Evolutionary conservation across 2,329 filamentous ascomycete genomes (phyloP).

Genomic region (Byssoonygena ceratinophila): DNA sequence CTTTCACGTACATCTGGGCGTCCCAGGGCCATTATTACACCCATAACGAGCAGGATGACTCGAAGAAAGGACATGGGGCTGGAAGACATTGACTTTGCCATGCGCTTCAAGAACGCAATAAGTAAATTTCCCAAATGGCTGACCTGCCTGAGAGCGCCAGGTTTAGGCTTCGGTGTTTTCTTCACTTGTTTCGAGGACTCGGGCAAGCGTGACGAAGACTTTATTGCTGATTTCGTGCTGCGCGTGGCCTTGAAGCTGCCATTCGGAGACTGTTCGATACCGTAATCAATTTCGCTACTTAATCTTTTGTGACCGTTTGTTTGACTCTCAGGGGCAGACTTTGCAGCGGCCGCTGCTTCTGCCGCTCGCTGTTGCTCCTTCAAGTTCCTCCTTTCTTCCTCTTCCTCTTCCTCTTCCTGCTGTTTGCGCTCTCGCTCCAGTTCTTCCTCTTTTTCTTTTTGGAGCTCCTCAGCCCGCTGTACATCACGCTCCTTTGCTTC

Average conservation of each 20-base stretch:
- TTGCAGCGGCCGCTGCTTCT: slow-evolving; percentile 18
- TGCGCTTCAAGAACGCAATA: slow-evolving; percentile 42
- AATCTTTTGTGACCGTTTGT: slow-evolving; percentile 39
- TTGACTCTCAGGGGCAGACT: slow-evolving; percentile 29
- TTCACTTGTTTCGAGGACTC: slow-evolving; percentile 29
- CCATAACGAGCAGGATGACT: slow-evolving; percentile 67
- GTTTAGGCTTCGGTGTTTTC: slow-evolving; percentile 29
- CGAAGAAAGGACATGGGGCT: slow-evolving; percentile 48
- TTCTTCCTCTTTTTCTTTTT: slow-evolving; percentile 51
- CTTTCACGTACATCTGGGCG: slow-evolving; percentile 64
- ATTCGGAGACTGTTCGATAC: slow-evolving; percentile 49
- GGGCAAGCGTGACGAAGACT: slow-evolving; percentile 22
- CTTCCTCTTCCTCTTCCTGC: slow-evolving; percentile 35
- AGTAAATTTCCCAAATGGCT: slow-evolving; percentile 38
- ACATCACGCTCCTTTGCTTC: slow-evolving; percentile 73
- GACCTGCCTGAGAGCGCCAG: slow-evolving; percentile 30
- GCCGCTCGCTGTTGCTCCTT: slow-evolving; percentile 21
- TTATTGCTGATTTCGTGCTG: slow-evolving; percentile 24
- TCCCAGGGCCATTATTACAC: slow-evolving; percentile 65
- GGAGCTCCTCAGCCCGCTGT: slow-evolving; percentile 49
- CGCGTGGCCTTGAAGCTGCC: slow-evolving; percentile 22
- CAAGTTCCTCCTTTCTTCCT: slow-evolving; percentile 31
- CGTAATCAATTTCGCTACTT: slow-evolving; percentile 58
- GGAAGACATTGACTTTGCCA: slow-evolving; percentile 42
- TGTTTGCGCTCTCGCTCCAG: slow-evolving; percentile 38